phyloP scores from a whole-genome alignment of 2,329 filamentous ascomycete species.

The Aquanectria penicillioides region DNA sequence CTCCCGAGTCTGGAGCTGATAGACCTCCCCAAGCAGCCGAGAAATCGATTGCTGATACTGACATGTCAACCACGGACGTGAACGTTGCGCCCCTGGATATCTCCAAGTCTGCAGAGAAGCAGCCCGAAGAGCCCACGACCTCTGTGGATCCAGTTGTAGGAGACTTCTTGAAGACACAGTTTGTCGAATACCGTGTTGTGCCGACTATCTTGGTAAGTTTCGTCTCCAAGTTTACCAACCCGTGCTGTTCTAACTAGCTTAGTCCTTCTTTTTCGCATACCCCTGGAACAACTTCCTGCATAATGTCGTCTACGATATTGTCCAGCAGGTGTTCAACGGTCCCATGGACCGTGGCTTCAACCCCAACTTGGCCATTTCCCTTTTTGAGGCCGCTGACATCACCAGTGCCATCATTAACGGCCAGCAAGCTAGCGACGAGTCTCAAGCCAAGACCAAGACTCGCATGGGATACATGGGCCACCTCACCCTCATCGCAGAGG shows the following conservation, averaged over 20 bases:
- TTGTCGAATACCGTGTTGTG: constrained; percentile 93
- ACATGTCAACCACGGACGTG: constrained; percentile 9
- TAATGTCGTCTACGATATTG: constrained; percentile 98
- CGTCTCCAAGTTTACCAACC: not conserved
- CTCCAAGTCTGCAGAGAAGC: constrained; percentile 25
- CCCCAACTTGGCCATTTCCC: constrained; percentile 85
- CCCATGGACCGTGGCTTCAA: constrained; percentile 98
- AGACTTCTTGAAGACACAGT: constrained; percentile 94
- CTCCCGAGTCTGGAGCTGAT: constrained; percentile 42
- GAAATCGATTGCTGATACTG: constrained; percentile 23
- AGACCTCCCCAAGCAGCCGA: constrained; percentile 34
- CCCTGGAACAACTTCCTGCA: constrained; percentile 99
- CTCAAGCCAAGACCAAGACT: constrained; percentile 84
- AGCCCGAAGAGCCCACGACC: constrained; percentile 20
- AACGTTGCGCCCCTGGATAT: constrained; percentile 17
- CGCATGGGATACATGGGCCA: constrained; percentile 99
- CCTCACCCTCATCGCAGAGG: constrained; percentile 94
- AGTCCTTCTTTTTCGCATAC: constrained; percentile 98
- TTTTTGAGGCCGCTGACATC: constrained; percentile 91
- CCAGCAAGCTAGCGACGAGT: constrained; percentile 86
- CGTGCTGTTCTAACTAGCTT: constrained; percentile 24
- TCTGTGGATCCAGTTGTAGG: constrained; percentile 80
- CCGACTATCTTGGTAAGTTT: constrained; percentile 88
- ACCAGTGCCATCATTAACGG: constrained; percentile 93
- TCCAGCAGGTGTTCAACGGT: constrained; percentile 98